Evolutionary conservation across 768 basidiomycete genomes (phyloP).

Genomic region (Leccinum olivaceopallidum): DNA sequence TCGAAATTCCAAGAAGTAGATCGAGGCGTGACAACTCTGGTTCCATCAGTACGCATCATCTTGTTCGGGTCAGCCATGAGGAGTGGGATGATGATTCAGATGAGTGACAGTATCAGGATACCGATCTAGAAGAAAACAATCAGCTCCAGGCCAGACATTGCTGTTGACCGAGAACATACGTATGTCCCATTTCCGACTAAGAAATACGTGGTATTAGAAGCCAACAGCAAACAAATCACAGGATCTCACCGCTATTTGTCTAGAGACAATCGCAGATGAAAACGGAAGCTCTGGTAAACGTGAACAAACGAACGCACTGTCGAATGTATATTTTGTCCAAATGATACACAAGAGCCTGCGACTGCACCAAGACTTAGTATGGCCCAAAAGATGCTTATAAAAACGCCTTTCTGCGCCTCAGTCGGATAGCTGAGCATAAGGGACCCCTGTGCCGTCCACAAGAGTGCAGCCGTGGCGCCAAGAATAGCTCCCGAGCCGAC

Average conservation of each 20-base stretch:
- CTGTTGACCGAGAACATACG: conserved; percentile 40
- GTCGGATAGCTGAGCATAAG: conserved; percentile 83
- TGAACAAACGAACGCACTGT: conserved; percentile 39
- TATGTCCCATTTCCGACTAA: conserved; percentile 71
- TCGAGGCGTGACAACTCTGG: conserved; percentile 57
- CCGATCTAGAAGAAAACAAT: conserved; percentile 16
- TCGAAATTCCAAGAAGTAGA: conserved; percentile 78
- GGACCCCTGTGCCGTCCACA: conserved; percentile 84
- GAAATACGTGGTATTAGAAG: not conserved
- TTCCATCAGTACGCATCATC: conserved; percentile 75
- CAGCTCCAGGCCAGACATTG: not conserved
- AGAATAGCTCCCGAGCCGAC: conserved; percentile 74
- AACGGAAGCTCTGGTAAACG: not conserved
- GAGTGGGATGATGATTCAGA: conserved; percentile 64
- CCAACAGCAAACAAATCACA: not conserved
- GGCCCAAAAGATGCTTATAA: conserved; percentile 76
- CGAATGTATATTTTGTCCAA: conserved; percentile 68
- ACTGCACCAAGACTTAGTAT: conserved; percentile 81
- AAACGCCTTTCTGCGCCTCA: conserved; percentile 70
- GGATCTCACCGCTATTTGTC: conserved; percentile 29
- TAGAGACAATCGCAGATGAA: conserved; percentile 6
- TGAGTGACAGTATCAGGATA: conserved; percentile 67
- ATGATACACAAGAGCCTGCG: conserved; percentile 71
- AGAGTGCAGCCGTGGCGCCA: conserved; percentile 66
- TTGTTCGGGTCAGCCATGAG: conserved; percentile 70